Base-by-base conservation (phyloP, 768 basidiomycete genomes). In the Mycena olivaceomarginata region DNA sequence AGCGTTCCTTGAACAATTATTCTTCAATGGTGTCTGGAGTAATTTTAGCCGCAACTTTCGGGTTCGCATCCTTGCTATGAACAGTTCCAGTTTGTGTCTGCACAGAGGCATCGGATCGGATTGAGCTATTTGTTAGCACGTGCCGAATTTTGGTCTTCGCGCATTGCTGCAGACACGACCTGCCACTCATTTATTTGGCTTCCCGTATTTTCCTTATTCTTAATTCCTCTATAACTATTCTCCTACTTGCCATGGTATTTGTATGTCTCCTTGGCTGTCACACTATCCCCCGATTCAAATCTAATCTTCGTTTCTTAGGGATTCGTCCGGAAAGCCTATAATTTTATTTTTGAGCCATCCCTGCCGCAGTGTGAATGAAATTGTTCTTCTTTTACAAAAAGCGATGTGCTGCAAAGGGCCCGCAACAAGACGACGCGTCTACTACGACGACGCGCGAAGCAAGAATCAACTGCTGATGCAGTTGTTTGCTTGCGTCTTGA, bases 291-390 rank as follows among this genome's bases (percentile, higher is more conserved):
- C 48, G 48, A 51, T 51, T 51, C 48, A 51, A 51, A 51, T 51
- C 48, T 51, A 51, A 51, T 51, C 13, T 51, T 51, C 48, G 12
- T 51, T 51, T 51, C 6, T 51, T 56, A 56, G 53, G 53, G 53
- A 56, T 22, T 25, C 53, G 53, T 56, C 53, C 48, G 48, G 18
- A 51, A 16, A 51, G 48, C 48, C 48, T 51, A 51, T 51, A 51
- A 51, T 51, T 51, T 20, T 51, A 51, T 51, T 51, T 51, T 51
- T 51, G 48, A 51, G 18, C 48, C 53, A 56, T 56, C 53, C 53
- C 53, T 56, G 53, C 48, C 48, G 48, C 48, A 56, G 22, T 56
- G 20, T 56, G 53, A 56, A 13, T 56, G 22, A 56, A 56, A 56
- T 22, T 6, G 22, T 56, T n/a, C 22, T 25, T 56, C 25, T 7